phyloP scores from a whole-genome alignment of 805 yeast genomes.

The Danielia reshetovae region DNA sequence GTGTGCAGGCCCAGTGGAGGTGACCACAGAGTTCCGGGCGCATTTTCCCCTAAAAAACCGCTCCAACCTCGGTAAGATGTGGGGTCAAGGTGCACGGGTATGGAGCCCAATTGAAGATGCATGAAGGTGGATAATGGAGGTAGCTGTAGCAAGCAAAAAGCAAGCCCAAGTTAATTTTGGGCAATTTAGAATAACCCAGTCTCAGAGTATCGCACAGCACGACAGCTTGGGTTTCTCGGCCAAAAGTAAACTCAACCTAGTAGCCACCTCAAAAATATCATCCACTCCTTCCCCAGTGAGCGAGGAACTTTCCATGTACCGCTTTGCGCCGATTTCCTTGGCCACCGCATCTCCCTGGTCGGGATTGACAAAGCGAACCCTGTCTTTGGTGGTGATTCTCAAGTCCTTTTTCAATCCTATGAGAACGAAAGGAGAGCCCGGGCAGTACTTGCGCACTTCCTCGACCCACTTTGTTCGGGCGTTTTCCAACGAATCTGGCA shows the following conservation, averaged over 20 bases:
- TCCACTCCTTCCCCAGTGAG: slow-evolving; percentile 94
- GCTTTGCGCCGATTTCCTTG: slow-evolving; percentile 73
- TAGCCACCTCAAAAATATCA: slow-evolving; percentile 88
- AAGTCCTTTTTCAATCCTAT: slow-evolving; percentile 86
- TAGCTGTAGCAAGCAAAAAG: no score
- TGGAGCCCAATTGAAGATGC: no score
- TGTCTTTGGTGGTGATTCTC: slow-evolving; percentile 41
- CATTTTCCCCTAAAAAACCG: no score
- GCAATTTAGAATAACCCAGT: no score
- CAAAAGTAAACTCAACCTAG: slow-evolving; percentile 68
- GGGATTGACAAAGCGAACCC: slow-evolving; percentile 46
- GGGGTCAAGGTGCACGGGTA: no score
- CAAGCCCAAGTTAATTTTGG: no score
- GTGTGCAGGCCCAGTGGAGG: no score
- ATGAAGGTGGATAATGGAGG: no score
- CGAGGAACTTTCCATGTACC: slow-evolving; percentile 84
- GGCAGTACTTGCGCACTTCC: slow-evolving; percentile 79
- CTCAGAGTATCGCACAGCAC: slow-evolving; percentile 32
- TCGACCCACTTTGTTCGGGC: slow-evolving; percentile 84
- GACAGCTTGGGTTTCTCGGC: slow-evolving; percentile 23
- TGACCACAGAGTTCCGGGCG: no score
- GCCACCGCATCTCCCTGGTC: slow-evolving; percentile 70
- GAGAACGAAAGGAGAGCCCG: slow-evolving; percentile 69
- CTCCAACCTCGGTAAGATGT: no score
- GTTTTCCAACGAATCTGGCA: slow-evolving; percentile 78